Evolutionary conservation across 2,329 filamentous ascomycete species (phyloP), one percentile per base, ranked within the genome.

Genomic region (Setomelanomma holmii): DNA sequence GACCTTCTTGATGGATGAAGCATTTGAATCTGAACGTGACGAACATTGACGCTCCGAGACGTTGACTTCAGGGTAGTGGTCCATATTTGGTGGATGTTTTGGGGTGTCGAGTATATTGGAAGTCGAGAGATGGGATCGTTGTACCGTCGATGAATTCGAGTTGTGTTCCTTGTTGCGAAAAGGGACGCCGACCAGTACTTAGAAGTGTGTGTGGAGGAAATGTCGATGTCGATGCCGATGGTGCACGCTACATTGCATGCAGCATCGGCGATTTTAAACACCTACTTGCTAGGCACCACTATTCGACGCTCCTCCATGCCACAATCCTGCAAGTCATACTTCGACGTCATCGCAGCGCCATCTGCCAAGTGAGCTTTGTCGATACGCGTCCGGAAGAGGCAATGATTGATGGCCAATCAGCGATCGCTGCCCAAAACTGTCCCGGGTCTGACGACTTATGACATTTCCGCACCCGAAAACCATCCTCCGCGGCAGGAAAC

Each of bases 41-140:
- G 58, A 45, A 17, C 52, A 55, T 34, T 62, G 60, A 39, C 58
- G 60, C 40, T 63, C 61, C 39, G 58, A 51, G 40, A 62, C 55
- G 11, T 54, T 66, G 51, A 63, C 43, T 58, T 61, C 42, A 23
- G 61, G 64, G 49, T 67, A 66, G 43, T 60, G 58, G 35, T 66
- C 63, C 63, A 66, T 67, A 14, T 41, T 16, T 21, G 27, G 34
- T n/a, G 34, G 12, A n/a, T n/a, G 4, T 4, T 17, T n/a, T 16
- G 12, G 14, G n/a, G n/a, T 2, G 14, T 36, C 34, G 12, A 16
- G n/a, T 8, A 36, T 36, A 4, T n/a, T 36, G 12, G 4, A 16
- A 30, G 14, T 30, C 3, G 14, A n/a, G n/a, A n/a, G n/a, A 30
- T 30, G 6, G 6, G 6, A 30, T 6, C 7, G 24, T 30, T 30